A percentile compares a stretch with the other conserved stretches of the same genome.
Conservation (phyloP, 2,329 filamentous ascomycete species). For the Aspergillus sp. region DNA sequence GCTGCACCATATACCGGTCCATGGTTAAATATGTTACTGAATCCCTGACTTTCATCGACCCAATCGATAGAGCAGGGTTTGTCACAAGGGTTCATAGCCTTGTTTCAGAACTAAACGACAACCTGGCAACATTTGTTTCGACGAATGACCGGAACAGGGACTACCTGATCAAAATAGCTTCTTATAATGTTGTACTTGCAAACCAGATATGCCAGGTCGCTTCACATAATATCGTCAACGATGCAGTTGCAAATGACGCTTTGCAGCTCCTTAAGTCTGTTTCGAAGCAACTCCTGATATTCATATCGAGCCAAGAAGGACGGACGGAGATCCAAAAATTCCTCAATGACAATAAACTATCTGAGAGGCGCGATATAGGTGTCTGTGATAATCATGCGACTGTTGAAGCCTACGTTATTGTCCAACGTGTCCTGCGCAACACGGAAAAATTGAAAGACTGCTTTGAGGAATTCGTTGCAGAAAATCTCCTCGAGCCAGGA, state of each 20-base stretch:
- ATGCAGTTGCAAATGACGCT: conserved; percentile 16
- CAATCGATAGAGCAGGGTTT: conserved; percentile 49
- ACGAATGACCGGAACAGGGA: conserved; percentile 11
- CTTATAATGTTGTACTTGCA: conserved; percentile 31
- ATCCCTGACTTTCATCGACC: conserved; percentile 49
- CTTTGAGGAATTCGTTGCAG: conserved; percentile 42
- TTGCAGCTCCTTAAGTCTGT: conserved; percentile 27
- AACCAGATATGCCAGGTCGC: conserved; percentile 36
- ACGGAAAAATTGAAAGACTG: conserved; percentile 21
- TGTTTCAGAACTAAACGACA: conserved; percentile 37
- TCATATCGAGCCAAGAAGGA: conserved; percentile 27
- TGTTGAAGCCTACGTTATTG: conserved; percentile 45
- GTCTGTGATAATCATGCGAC: conserved; percentile 40
- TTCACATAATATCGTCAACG: conserved; percentile 25
- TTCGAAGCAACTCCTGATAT: conserved; percentile 31
- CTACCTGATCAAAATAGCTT: conserved; percentile 18
- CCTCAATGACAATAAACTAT: conserved; percentile 41
- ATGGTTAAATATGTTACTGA: conserved; percentile 47
- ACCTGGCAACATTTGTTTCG: conserved; percentile 16
- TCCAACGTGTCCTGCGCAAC: conserved; percentile 38
- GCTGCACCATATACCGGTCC: conserved; percentile 30
- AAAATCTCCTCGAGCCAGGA: conserved; percentile 25
- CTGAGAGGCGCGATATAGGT: conserved; percentile 42
- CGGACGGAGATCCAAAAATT: conserved; percentile 36
- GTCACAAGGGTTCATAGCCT: conserved; percentile 30